A percentile compares a stretch with the other conserved stretches of the same genome.
Conservation (phyloP, 2,329 filamentous ascomycete genomes). For the Pyricularia grisea region DNA sequence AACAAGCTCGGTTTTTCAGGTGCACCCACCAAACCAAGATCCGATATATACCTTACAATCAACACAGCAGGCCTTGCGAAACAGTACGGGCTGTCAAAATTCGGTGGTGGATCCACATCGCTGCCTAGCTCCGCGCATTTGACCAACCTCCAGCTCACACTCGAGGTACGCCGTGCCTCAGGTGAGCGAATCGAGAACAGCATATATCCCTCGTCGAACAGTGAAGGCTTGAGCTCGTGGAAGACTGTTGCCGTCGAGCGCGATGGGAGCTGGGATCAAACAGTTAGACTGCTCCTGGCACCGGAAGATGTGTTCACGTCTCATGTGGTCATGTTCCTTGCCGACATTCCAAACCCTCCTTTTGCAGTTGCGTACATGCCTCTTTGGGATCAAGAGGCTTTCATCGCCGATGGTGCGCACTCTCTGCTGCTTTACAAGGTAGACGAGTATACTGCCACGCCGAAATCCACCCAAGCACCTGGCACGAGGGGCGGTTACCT, state of each 20-base stretch:
- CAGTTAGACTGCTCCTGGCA: slow-evolving; percentile 69
- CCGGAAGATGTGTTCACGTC: slow-evolving; percentile 71
- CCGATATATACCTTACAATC: slow-evolving; percentile 90
- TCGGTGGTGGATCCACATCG: slow-evolving; percentile 64
- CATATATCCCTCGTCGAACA: slow-evolving; percentile 80
- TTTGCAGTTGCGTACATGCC: slow-evolving; percentile 92
- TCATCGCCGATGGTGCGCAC: slow-evolving; percentile 77
- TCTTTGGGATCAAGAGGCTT: slow-evolving; percentile 85
- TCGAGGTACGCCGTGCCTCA: slow-evolving; percentile 73
- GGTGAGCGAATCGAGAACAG: slow-evolving; percentile 82
- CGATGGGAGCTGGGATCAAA: slow-evolving; percentile 81
- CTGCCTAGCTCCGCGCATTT: slow-evolving; percentile 53
- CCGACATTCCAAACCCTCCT: slow-evolving; percentile 76
- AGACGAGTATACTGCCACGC: slow-evolving; percentile 76
- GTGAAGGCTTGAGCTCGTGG: slow-evolving; percentile 72
- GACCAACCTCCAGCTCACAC: slow-evolving; percentile 72
- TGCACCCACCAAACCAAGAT: slow-evolving; percentile 77
- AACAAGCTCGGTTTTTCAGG: slow-evolving; percentile 90
- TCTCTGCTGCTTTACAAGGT: slow-evolving; percentile 78
- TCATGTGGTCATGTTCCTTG: slow-evolving; percentile 83
- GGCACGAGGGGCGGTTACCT: slow-evolving; percentile 77
- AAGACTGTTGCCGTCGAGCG: slow-evolving; percentile 73
- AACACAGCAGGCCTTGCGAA: slow-evolving; percentile 68
- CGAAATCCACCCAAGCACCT: slow-evolving; percentile 41
- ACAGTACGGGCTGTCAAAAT: slow-evolving; percentile 61